Conservation (phyloP, 129 eudicot species). For the Kitagawia praeruptora region DNA sequence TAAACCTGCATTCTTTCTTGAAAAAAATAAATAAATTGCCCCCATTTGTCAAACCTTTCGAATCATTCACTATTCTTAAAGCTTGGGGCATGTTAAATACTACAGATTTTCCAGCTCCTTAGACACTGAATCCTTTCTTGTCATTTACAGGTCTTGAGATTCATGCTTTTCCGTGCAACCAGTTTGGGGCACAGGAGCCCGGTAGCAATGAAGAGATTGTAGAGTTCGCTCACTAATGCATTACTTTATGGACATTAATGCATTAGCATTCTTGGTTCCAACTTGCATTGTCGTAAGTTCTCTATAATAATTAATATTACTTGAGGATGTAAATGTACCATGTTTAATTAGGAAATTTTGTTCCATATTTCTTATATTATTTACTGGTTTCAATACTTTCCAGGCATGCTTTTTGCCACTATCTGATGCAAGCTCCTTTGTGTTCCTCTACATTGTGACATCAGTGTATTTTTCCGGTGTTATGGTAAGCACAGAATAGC, state of each 20-base stretch:
- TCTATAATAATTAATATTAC: constrained; percentile 9
- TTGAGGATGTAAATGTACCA: background rate
- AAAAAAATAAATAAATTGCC: too few species aligned
- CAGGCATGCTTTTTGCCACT: constrained; percentile 94
- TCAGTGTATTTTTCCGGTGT: constrained; percentile 98
- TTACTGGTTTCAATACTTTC: constrained; percentile 7
- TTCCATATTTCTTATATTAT: constrained; percentile 1
- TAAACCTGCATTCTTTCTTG: too few species aligned
- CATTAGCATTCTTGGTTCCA: constrained; percentile 91
- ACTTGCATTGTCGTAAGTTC: constrained; percentile 93
- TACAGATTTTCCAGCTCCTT: too few species aligned
- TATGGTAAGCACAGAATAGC: constrained; percentile 52
- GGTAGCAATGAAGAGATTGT: too few species aligned
- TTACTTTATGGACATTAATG: constrained; percentile 98
- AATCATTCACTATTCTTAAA: too few species aligned
- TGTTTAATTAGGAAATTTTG: background rate
- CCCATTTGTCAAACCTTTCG: too few species aligned
- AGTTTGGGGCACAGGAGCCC: too few species aligned
- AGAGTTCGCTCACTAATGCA: too few species aligned
- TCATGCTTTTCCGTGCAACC: too few species aligned
- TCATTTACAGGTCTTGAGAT: too few species aligned
- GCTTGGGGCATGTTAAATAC: too few species aligned
- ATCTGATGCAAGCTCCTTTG: constrained; percentile 97
- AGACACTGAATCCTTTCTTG: too few species aligned
- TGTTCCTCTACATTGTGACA: constrained; percentile 82